phyloP scores from a whole-genome alignment of 495 filamentous ascomycete species.

The Xylaria sp. region DNA sequence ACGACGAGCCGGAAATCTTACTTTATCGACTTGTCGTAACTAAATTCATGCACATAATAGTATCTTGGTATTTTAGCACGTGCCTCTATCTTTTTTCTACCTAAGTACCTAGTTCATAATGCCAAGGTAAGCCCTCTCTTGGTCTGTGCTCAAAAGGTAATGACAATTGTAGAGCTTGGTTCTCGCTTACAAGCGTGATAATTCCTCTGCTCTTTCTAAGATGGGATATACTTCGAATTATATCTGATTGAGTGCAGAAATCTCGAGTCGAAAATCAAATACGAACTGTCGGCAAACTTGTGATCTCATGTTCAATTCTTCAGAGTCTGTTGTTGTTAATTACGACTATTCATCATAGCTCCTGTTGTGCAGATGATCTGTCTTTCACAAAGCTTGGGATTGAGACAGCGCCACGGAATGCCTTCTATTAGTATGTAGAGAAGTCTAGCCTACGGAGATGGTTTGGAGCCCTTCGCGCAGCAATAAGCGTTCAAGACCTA shows the following conservation, averaged over 20 bases:
- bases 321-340: background rate
- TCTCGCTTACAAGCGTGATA: background rate
- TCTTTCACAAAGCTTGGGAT: too few species aligned
- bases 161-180: background rate
- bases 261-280: background rate
- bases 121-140: background rate
- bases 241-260: background rate
- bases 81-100: background rate
- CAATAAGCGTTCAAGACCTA: background rate
- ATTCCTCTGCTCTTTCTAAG: background rate
- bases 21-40: too few species aligned
- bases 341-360: background rate
- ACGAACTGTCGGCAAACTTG: too few species aligned
- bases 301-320: background rate
- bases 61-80: background rate
- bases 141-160: background rate
- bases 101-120: too few species aligned
- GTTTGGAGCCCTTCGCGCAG: background rate
- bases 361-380: too few species aligned
- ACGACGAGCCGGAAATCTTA: too few species aligned
- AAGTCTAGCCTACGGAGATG: too few species aligned
- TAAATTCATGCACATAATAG: too few species aligned
- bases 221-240: background rate
- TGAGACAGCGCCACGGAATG: too few species aligned
- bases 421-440: too few species aligned